Evolutionary conservation across 2,329 filamentous ascomycete genomes (phyloP).

Genomic region (Zymoseptoria passerinii): DNA sequence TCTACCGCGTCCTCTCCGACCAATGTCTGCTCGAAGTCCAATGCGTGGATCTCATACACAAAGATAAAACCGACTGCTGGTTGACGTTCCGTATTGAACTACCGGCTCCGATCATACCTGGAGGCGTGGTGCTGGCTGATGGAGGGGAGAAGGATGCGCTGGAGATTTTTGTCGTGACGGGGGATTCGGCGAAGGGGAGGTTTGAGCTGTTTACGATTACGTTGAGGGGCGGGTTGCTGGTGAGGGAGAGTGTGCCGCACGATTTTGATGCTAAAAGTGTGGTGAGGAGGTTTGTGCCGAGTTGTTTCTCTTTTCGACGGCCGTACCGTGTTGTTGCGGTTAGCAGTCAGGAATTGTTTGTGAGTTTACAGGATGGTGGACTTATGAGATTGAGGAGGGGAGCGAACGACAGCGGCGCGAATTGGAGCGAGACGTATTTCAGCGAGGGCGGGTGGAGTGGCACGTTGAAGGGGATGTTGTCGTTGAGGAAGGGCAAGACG

Average conservation of each 20-base stretch:
- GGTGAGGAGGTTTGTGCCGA: slow-evolving; percentile 65
- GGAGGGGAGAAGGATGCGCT: slow-evolving; percentile 67
- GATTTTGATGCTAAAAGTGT: slow-evolving; percentile 68
- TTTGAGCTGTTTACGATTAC: slow-evolving; percentile 76
- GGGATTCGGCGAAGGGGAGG: slow-evolving; percentile 35
- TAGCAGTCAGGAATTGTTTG: slow-evolving; percentile 63
- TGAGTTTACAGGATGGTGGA: slow-evolving; percentile 73
- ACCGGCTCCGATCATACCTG: slow-evolving; percentile 66
- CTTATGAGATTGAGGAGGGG: slow-evolving; percentile 62
- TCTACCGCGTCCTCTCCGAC: slow-evolving; percentile 83
- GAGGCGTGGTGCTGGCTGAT: slow-evolving; percentile 78
- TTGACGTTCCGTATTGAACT: slow-evolving; percentile 74
- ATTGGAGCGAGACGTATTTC: slow-evolving; percentile 65
- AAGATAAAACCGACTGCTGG: slow-evolving; percentile 40
- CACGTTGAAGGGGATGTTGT: slow-evolving; percentile 56
- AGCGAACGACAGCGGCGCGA: slow-evolving; percentile 43
- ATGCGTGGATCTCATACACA: slow-evolving; percentile 62
- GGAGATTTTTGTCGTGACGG: slow-evolving; percentile 69
- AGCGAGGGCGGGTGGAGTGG: slow-evolving; percentile 60
- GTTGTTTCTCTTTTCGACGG: slow-evolving; percentile 66
- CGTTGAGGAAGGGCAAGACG: slow-evolving; percentile 57
- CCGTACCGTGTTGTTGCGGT: slow-evolving; percentile 75
- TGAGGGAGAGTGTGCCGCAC: slow-evolving; percentile 46
- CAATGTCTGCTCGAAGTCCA: slow-evolving; percentile 74
- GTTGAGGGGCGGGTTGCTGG: slow-evolving; percentile 76